These are phyloP conservation scores for Dendrobium officinale DNA, from an alignment of 106 monocot species.

Conservation along the genomic window DNA sequence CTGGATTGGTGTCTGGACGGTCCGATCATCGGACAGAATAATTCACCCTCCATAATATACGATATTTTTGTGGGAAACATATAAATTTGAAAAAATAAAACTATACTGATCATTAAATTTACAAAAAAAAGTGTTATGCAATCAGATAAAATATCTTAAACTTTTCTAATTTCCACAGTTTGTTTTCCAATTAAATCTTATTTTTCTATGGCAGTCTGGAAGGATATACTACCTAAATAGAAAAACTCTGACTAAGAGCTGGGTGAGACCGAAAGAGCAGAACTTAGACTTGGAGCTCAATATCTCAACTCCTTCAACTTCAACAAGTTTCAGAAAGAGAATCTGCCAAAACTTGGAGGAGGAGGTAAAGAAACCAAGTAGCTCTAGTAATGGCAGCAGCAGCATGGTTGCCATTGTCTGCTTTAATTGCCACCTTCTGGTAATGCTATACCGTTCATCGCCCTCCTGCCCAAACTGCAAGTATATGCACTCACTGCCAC, in stretches of 20 bases:
- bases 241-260: constrained; percentile 58
- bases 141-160: no score
- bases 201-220: constrained; percentile 38
- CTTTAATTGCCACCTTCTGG: constrained; percentile 80
- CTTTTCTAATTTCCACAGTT: no score
- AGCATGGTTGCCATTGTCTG: constrained; percentile 72
- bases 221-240: constrained; percentile 70
- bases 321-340: neutral
- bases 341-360: constrained; percentile 7
- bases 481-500: constrained; percentile 52
- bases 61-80: no score
- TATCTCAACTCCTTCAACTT: constrained; percentile 27
- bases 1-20: no score
- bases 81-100: no score
- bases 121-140: no score
- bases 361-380: neutral
- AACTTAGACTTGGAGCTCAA: constrained; percentile 48
- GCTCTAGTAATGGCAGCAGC: no score
- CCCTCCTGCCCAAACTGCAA: constrained; percentile 97
- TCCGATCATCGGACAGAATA: no score
- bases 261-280: constrained; percentile 37
- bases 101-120: no score
- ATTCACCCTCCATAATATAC: no score
- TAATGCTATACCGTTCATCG: constrained; percentile 77
- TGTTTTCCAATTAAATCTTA: no score